Conservation (phyloP, 768 basidiomycete genomes). For the Rhodotorula graminis region DNA sequence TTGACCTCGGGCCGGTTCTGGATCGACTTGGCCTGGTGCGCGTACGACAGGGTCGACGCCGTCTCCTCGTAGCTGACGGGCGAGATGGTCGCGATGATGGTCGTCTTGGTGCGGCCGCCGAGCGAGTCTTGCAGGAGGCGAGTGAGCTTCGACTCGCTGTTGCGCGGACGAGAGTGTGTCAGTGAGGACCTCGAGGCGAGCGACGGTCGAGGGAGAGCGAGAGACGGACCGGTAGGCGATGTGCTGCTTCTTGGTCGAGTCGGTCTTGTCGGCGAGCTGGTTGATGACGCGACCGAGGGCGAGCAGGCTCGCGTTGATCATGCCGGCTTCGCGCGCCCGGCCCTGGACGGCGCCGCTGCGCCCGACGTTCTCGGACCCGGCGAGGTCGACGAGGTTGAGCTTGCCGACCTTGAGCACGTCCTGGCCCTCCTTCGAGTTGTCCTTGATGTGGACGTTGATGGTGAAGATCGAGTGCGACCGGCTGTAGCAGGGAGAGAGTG, state of each 20-base stretch:
- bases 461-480: slow-evolving; percentile 97
- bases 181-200: neutral
- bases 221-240: slow-evolving; percentile 78
- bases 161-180: neutral
- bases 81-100: slow-evolving; percentile 92
- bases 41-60: slow-evolving; percentile 86
- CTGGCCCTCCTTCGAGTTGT: slow-evolving; percentile 63
- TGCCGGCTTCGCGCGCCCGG: slow-evolving; percentile 90
- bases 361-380: slow-evolving; percentile 96
- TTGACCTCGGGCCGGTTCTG: slow-evolving; percentile 92
- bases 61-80: slow-evolving; percentile 97
- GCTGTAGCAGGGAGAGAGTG: slow-evolving; percentile 46
- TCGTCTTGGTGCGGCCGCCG: slow-evolving; percentile 93
- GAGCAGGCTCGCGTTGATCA: slow-evolving; percentile 95
- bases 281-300: slow-evolving; percentile 98
- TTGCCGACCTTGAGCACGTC: slow-evolving; percentile 90
- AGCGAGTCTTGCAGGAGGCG: slow-evolving; percentile 98
- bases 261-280: slow-evolving; percentile 67
- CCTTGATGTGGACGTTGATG: slow-evolving; percentile 89
- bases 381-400: slow-evolving; percentile 92
- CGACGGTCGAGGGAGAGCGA: neutral
- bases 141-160: slow-evolving; percentile 92
- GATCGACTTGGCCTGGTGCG: slow-evolving; percentile 89
- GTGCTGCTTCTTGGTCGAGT: slow-evolving; percentile 53
- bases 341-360: slow-evolving; percentile 92